A percentile compares a stretch with the other conserved stretches of the same genome.
phyloP scores from a whole-genome alignment of 257 asterid genomes.

The Ehretia macrophylla region DNA sequence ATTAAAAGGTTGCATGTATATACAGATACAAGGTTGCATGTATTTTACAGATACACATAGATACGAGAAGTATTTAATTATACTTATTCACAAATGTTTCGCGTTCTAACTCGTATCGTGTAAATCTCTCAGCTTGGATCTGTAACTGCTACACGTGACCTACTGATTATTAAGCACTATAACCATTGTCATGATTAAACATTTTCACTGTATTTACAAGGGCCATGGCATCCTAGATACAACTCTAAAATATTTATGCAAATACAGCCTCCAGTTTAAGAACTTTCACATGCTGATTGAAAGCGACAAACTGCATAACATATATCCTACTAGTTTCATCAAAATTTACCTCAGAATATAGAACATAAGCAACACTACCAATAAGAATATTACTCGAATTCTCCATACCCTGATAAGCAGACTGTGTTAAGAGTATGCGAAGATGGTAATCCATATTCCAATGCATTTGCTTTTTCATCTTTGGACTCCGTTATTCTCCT shows the following conservation, averaged over 20 bases:
- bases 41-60: no score
- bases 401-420: constrained; percentile 81
- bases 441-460: constrained; percentile 93
- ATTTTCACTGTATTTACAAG: not conserved
- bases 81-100: no score
- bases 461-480: constrained; percentile 83
- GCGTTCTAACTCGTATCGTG: no score
- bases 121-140: no score
- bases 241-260: not conserved
- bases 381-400: no score
- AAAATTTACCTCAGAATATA: not conserved
- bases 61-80: no score
- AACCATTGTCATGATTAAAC: no score
- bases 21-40: no score
- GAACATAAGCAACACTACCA: not conserved
- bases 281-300: not conserved
- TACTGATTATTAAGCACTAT: no score
- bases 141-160: no score
- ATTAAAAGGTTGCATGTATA: no score
- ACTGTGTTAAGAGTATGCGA: constrained; percentile 93
- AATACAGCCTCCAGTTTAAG: not conserved
- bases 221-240: not conserved
- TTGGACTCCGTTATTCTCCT: constrained; percentile 73
- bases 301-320: not conserved
- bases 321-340: not conserved